Conservation (phyloP, 2,329 filamentous ascomycete genomes). For the Shiraia sp. region DNA sequence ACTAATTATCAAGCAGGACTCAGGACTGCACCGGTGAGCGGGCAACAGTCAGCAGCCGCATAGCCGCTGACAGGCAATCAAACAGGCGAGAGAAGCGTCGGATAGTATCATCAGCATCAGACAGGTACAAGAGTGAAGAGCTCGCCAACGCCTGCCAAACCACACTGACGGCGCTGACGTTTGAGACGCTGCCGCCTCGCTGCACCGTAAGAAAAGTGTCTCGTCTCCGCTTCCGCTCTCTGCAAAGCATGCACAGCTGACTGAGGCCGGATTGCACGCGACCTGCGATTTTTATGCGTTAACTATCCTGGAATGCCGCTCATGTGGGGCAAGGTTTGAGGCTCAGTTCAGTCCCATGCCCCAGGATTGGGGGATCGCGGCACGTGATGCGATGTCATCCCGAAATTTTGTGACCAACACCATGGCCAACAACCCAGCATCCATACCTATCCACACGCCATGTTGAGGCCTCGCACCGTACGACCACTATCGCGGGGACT, state of each 20-base stretch:
- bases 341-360: too few species aligned
- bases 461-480: conserved; percentile 37
- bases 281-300: conserved; percentile 4
- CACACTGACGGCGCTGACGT: conserved; percentile 7
- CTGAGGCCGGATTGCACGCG: conserved; percentile 1
- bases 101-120: too few species aligned
- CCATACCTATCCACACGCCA: conserved; percentile 15
- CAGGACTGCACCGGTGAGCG: too few species aligned
- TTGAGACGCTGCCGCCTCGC: conserved; percentile 7
- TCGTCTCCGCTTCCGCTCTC: conserved; percentile 4
- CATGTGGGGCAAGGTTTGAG: too few species aligned
- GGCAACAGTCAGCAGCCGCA: too few species aligned
- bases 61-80: too few species aligned
- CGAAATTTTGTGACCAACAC: conserved; percentile 17
- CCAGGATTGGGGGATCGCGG: too few species aligned
- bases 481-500: conserved; percentile 35
- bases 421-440: conserved; percentile 1
- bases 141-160: conserved; percentile 7
- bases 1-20: too few species aligned
- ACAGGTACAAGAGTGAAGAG: conserved; percentile 1
- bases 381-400: conserved; percentile 10
- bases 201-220: neutral
- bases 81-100: too few species aligned
- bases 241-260: neutral
- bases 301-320: too few species aligned